Evolutionary conservation across 768 basidiomycete species (phyloP).

Genomic region (Pholiota microspora): DNA sequence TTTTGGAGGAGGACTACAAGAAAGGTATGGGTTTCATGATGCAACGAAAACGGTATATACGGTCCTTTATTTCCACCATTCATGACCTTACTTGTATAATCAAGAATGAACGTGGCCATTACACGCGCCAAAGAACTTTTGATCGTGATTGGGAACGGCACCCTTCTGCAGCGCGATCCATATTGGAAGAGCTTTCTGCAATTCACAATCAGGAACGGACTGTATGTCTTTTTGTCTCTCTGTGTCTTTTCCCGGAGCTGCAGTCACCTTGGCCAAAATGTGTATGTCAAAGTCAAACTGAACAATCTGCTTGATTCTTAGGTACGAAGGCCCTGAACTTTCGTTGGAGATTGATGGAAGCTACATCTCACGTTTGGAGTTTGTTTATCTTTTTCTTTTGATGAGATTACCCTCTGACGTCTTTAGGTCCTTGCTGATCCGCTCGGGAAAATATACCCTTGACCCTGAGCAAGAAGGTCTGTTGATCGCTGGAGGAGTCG

Average conservation of each 20-base stretch:
- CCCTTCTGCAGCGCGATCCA: constrained; percentile 40
- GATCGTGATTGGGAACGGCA: constrained; percentile 45
- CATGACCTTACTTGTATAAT: neutral
- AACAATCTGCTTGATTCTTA: too few species aligned
- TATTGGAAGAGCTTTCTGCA: constrained; percentile 52
- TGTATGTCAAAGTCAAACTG: neutral
- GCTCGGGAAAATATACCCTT: constrained; percentile 13
- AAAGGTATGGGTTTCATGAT: constrained; percentile 45
- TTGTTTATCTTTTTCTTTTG: constrained; percentile 17
- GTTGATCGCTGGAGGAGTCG: constrained; percentile 27
- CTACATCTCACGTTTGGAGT: constrained; percentile 49
- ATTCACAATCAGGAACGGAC: constrained; percentile 43
- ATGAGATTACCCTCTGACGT: neutral
- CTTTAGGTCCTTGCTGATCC: constrained; percentile 18
- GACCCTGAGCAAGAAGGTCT: constrained; percentile 27
- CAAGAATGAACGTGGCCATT: constrained; percentile 53
- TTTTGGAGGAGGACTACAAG: constrained; percentile 44
- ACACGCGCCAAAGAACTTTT: constrained; percentile 54
- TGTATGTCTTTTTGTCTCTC: constrained; percentile 28
- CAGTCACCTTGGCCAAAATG: neutral
- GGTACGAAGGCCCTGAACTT: constrained; percentile 44
- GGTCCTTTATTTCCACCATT: neutral
- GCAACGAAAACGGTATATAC: constrained; percentile 42
- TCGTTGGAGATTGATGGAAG: constrained; percentile 44
- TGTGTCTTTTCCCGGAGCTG: neutral